Evolutionary conservation across 2,329 filamentous ascomycete species (phyloP).

Genomic region (Stylonectria norvegica): DNA sequence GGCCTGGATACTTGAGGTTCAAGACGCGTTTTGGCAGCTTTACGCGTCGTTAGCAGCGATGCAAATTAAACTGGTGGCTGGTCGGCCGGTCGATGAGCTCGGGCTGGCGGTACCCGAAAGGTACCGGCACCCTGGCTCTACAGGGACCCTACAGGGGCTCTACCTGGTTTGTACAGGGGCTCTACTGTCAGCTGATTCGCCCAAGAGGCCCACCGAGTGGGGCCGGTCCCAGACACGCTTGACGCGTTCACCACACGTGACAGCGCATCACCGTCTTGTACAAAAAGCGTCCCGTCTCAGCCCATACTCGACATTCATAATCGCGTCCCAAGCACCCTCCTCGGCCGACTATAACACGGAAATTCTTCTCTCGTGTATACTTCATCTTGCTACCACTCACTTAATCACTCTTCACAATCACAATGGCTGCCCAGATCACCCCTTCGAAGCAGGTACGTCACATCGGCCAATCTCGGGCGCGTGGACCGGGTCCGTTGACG

Average conservation of each 20-base stretch:
- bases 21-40: constrained; percentile 26
- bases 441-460: constrained; percentile 56
- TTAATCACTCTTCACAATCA: constrained; percentile 17
- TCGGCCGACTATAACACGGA: constrained; percentile 18
- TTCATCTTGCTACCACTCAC: constrained; percentile 4
- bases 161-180: too few relatives aligned
- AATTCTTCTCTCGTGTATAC: constrained; percentile 11
- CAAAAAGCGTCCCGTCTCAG: constrained; percentile 37
- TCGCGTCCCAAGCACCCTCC: constrained; percentile 27
- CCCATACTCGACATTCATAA: constrained; percentile 23
- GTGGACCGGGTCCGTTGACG: too few relatives aligned
- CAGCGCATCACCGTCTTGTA: constrained; percentile 32
- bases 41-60: constrained; percentile 15
- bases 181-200: constrained; percentile 23
- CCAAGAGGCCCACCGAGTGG: constrained; percentile 18
- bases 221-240: too few relatives aligned
- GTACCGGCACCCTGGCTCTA: constrained; percentile 14
- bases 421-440: constrained; percentile 73
- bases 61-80: constrained; percentile 20
- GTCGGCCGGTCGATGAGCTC: constrained; percentile 15
- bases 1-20: constrained; percentile 12
- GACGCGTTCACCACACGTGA: constrained; percentile 40
- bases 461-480: constrained; percentile 16
- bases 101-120: constrained; percentile 1
- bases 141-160: too few relatives aligned